Evolutionary conservation across 371 early-diverging fungal genomes (phyloP), one percentile per base, ranked within the genome.

Genomic region (Haplosporangium sp.): DNA sequence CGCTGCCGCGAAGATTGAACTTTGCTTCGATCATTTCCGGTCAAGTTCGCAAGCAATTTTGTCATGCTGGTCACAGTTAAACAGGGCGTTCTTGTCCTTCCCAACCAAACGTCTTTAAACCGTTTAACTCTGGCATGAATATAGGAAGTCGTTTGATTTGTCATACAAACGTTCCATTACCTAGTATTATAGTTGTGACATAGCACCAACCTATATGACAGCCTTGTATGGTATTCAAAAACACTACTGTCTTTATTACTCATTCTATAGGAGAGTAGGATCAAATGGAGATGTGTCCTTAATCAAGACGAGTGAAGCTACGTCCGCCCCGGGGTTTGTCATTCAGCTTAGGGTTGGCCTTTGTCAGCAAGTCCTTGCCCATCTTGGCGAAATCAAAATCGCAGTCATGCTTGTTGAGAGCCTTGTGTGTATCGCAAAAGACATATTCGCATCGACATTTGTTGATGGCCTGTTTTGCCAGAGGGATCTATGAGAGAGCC

Each of bases 391-490:
- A 89, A 82, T 94, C 94, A 67, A 93, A 87, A 56, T 89, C 87
- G 73, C 94, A 94, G 60, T 91, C 89, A 76, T 94, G 94, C 59
- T 90, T 86, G 62, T 91, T 88, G 23, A 92, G 91, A 61, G 86
- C 89, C 62, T 90, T 90, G 82, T 94, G 95, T 29, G 86, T 80
- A 68, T 94, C 95, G 73, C 95, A 94, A 73, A 89, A 94, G 42
- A 93, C 88, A 73, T 90, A 92, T 56, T 87, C 85, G 73, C 95
- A 94, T 58, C 92, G 87, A 79, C 95, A 94, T 81, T 89, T 91
- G 84, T 93, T 93, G 59, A 87, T 89, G 9, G 90, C 87, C 83
- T 94, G 94, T 82, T 94, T 94, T 57, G 91, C 93, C 50, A 93
- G 83, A 51, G 92, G 93, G 43, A 94, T 85, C 87, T 89, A 20